phyloP scores from a whole-genome alignment of 2,329 filamentous ascomycete species.

The Colletotrichum kahawae region DNA sequence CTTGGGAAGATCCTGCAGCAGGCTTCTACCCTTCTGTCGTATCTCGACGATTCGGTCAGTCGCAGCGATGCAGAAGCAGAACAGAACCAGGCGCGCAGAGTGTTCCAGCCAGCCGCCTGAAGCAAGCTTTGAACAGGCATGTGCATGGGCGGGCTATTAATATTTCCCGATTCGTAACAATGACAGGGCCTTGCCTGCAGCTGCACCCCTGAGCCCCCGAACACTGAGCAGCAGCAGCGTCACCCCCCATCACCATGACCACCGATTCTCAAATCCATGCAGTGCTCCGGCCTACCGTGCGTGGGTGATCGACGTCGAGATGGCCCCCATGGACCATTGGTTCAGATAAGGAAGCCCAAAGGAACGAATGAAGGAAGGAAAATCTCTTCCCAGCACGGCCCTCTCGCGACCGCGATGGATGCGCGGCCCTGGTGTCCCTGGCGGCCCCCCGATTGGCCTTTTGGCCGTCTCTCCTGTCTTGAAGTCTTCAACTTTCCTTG shows the following conservation, averaged over 20 bases:
- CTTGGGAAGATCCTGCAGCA: background rate
- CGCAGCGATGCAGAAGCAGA: background rate
- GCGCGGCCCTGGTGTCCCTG: constrained; percentile 8
- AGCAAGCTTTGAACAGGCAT: background rate
- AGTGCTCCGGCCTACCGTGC: background rate
- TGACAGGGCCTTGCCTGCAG: background rate
- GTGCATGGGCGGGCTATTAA: constrained; percentile 16
- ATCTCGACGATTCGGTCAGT: background rate
- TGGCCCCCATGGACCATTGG: constrained; percentile 7
- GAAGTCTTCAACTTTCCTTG: background rate
- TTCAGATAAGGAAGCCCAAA: constrained; percentile 13
- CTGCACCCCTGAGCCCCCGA: background rate
- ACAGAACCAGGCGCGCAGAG: background rate
- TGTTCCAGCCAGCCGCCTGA: constrained; percentile 1
- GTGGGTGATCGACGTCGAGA: constrained; percentile 17
- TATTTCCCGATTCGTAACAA: constrained; percentile 4
- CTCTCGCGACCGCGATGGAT: background rate
- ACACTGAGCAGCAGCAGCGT: background rate
- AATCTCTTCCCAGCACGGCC: constrained; percentile 1
- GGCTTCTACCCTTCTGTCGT: background rate
- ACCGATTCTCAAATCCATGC: background rate
- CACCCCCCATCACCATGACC: background rate
- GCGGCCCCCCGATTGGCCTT: constrained; percentile 10
- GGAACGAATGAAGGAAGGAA: constrained; percentile 2
- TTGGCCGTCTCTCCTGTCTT: background rate